Evolutionary conservation across 257 asterid species (phyloP).

Genomic region (Solanum virginianum): DNA sequence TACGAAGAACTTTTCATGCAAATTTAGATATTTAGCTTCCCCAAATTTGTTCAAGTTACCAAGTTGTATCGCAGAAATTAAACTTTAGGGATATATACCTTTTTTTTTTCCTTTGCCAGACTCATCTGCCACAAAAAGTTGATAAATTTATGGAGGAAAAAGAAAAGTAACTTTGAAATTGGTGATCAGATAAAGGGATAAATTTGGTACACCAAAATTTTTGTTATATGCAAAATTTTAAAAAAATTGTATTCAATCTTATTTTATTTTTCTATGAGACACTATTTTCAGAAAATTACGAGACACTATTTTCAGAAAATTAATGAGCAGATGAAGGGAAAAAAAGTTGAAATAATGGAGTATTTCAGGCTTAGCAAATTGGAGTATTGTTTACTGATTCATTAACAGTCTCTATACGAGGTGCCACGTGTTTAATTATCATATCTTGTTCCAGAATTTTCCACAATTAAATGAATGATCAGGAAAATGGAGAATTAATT

Average conservation of each 20-base stretch:
- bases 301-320: background rate
- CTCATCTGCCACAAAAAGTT: slow-evolving; percentile 7
- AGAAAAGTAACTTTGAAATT: slow-evolving; percentile 11
- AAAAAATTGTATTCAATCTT: too few relatives aligned
- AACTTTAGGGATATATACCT: background rate
- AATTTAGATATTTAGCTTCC: slow-evolving; percentile 24
- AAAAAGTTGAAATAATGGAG: background rate
- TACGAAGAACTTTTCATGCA: slow-evolving; percentile 14
- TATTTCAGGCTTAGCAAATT: background rate
- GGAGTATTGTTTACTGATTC: background rate
- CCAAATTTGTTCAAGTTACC: slow-evolving; percentile 19
- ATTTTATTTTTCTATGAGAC: too few relatives aligned
- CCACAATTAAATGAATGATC: background rate
- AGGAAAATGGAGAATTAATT: background rate
- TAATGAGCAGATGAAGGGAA: background rate
- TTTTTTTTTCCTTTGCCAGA: slow-evolving; percentile 8
- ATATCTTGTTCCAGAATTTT: background rate
- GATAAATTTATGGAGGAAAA: background rate
- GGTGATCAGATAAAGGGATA: background rate
- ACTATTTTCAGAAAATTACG: background rate
- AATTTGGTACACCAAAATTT: too few relatives aligned
- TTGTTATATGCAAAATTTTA: too few relatives aligned
- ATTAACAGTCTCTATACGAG: background rate
- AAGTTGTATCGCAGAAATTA: background rate
- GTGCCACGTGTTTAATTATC: background rate